Evolutionary conservation across 345 rosid species (phyloP).

Genomic region (Eucalyptus lansdowneana): DNA sequence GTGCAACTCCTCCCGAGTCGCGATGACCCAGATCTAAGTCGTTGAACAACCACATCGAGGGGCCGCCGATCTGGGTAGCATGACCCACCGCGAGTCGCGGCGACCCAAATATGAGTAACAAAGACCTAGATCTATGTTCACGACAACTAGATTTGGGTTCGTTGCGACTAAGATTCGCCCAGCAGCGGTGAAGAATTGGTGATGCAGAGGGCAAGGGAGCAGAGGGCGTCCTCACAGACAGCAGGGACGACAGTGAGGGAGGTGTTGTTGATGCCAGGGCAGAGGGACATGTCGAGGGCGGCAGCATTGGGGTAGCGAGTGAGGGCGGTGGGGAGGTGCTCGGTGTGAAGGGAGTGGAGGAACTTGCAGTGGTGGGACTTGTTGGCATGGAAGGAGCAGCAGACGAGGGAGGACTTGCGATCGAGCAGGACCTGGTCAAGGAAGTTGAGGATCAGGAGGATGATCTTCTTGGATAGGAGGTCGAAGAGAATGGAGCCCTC

Average conservation of each 20-base stretch:
- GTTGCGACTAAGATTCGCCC: accelerated
- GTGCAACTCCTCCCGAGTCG: accelerated
- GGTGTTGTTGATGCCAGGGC: no score
- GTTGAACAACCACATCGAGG: accelerated
- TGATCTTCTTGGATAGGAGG: slow-evolving; percentile 37
- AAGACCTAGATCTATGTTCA: no score
- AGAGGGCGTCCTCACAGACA: accelerated
- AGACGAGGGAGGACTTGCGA: no score
- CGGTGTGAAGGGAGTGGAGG: accelerated
- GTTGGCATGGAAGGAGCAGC: no score
- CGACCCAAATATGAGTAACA: accelerated
- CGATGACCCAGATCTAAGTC: no score
- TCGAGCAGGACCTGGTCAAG: no score
- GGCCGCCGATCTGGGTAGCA: accelerated
- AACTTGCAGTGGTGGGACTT: no score
- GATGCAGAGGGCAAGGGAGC: no score
- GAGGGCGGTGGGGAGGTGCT: no score
- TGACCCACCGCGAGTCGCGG: accelerated
- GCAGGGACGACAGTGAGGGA: accelerated
- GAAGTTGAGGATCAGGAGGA: slow-evolving; percentile 29
- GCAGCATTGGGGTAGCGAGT: no score
- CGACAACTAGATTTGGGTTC: no score
- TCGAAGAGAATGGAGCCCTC: slow-evolving; percentile 14
- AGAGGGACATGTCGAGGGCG: no score
- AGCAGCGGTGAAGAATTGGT: accelerated